Evolutionary conservation across 371 early-diverging fungal species (phyloP), one percentile per base, ranked within the genome.

Genomic region (Mortierella sp.): DNA sequence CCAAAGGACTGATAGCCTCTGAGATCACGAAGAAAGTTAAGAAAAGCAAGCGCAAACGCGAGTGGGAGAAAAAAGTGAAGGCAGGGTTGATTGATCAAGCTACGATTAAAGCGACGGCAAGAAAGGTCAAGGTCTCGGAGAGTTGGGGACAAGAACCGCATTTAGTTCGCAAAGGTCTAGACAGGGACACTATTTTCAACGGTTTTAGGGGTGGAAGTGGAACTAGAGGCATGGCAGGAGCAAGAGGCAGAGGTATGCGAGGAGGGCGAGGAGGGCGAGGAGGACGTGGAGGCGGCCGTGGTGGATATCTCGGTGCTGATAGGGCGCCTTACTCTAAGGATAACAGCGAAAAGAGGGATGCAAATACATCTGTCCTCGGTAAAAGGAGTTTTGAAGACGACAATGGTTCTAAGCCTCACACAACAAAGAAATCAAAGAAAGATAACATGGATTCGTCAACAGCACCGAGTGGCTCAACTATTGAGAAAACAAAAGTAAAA

Each of bases 1-100:
- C 55, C 64, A 62, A 72, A 14, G 73, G 72, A 43, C 37, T 28
- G 12, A n/a, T 24, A 5, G 35, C 49, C 2, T 22, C 62, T 62
- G n/a, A 10, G 6, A 24, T 9, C 20, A 22, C 54, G 3, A 37
- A 37, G 37, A 65, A 52, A 18, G 40, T 47, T 24, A 81, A 72
- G 62, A 75, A 75, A 59, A 75, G 76, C 58, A 75, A 69, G 26
- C 64, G 66, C 67, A 75, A 81, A 70, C 81, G 81, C 20, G 81
- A 81, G 20, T 81, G 68, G 68, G 81, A 75, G 39, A 81, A 81
- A 58, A 81, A 72, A 40, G n/a, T 73, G 49, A 75, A 81, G 43
- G 69, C 68, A 0, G 81, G 81, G 1, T n/a, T 68, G 24, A 76
- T 76, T 18, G 68, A 67, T 60, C 64, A 61, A 18, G 66, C 76